phyloP scores from a whole-genome alignment of 805 yeast species.

The Kodamaea neixiangensis region DNA sequence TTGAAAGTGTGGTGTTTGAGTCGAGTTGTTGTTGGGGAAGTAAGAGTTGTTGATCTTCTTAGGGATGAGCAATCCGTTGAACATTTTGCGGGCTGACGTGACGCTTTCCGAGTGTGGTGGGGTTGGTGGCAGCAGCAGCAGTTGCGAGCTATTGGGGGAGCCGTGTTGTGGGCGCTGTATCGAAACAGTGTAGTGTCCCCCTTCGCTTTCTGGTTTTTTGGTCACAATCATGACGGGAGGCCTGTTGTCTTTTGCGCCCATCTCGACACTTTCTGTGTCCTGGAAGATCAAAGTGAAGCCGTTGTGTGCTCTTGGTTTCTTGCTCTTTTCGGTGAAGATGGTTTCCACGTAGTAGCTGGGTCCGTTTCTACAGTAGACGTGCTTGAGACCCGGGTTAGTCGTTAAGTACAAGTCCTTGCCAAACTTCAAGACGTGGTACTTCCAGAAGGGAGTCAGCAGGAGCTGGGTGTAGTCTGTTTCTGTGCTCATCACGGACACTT shows the following conservation, averaged over 20 bases:
- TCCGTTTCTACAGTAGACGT: slow-evolving; percentile 57
- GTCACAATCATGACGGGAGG: slow-evolving; percentile 31
- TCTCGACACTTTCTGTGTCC: slow-evolving; percentile 22
- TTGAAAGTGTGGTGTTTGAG: slow-evolving; percentile 14
- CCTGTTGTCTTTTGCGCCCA: slow-evolving; percentile 11
- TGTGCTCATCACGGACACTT: slow-evolving; percentile 10
- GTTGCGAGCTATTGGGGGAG: slow-evolving; percentile 8
- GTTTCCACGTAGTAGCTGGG: slow-evolving; percentile 62
- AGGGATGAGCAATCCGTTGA: slow-evolving; percentile 29
- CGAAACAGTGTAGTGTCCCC: slow-evolving; percentile 30
- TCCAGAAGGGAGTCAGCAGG: slow-evolving; percentile 47
- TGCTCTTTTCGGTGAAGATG: slow-evolving; percentile 21
- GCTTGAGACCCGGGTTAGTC: slow-evolving; percentile 66
- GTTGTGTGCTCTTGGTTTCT: slow-evolving; percentile 12
- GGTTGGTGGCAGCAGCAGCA: slow-evolving; percentile 6
- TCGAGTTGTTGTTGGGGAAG: not conserved
- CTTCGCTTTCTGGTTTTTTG: slow-evolving; percentile 27
- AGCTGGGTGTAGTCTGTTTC: slow-evolving; percentile 10
- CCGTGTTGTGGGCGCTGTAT: slow-evolving; percentile 19
- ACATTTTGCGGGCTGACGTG: slow-evolving; percentile 6
- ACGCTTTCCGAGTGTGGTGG: not conserved
- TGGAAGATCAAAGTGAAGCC: slow-evolving; percentile 32
- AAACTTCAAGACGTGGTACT: slow-evolving; percentile 59
- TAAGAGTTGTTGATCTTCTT: slow-evolving; percentile 20
- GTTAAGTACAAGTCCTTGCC: slow-evolving; percentile 61